These are phyloP conservation scores for Corynascus novoguineensis DNA, from an alignment of 495 filamentous ascomycete species.

Conservation along the genomic window DNA sequence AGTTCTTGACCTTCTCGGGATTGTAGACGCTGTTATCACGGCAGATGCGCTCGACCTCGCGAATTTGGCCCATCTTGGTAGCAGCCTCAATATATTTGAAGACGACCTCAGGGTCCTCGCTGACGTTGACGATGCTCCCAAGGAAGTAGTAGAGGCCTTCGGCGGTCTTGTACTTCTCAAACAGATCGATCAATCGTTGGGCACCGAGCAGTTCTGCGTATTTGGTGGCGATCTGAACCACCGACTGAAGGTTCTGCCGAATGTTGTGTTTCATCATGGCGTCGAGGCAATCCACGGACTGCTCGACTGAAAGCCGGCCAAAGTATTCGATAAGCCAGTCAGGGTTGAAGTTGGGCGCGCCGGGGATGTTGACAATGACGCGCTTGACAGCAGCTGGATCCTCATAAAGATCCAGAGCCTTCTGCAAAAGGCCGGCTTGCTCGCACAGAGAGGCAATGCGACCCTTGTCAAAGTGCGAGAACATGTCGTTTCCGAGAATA, in stretches of 20 bases:
- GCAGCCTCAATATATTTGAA: conserved; percentile 99
- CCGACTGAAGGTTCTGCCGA: conserved; percentile 89
- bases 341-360: conserved; percentile 71
- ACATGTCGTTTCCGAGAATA: conserved; percentile 95
- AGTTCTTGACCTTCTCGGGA: conserved; percentile 97
- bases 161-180: conserved; percentile 94
- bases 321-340: conserved; percentile 94
- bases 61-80: conserved; percentile 82
- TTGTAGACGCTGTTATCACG: conserved; percentile 91
- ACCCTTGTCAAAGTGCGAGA: conserved; percentile 87
- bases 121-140: conserved; percentile 94
- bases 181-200: conserved; percentile 78
- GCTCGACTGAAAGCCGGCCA: conserved; percentile 87
- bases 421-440: conserved; percentile 77
- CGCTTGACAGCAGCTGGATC: conserved; percentile 88
- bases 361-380: conserved; percentile 69
- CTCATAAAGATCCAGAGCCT: conserved; percentile 90
- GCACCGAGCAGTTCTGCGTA: conserved; percentile 97
- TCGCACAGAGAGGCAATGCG: conserved; percentile 88
- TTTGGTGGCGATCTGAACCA: conserved; percentile 92
- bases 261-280: conserved; percentile 96
- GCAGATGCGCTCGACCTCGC: conserved; percentile 95
- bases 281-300: conserved; percentile 87
- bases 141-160: conserved; percentile 98
- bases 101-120: conserved; percentile 88